Percentiles rank a stretch among this genome's conserved stretches.
phyloP scores from a whole-genome alignment of 169 alveolate species.

The Blepharisma undulans region DNA sequence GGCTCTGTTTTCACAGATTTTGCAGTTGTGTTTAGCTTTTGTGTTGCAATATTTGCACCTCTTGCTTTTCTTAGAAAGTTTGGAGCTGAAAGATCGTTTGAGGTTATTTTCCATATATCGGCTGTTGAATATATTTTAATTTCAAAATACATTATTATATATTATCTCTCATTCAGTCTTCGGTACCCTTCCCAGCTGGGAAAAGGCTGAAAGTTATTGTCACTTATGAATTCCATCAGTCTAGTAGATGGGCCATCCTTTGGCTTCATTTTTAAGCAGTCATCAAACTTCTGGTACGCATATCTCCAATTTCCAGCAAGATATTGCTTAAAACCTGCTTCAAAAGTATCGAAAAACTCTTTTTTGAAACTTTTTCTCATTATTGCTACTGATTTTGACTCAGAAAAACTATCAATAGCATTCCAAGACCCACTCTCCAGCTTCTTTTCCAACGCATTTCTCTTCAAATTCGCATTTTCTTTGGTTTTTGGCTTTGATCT shows the following conservation, averaged over 20 bases:
- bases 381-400: constrained; percentile 6
- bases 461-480: neutral
- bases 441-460: neutral
- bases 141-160: neutral
- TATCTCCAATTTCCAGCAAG: constrained; percentile 38
- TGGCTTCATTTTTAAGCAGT: constrained; percentile 31
- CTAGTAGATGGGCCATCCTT: constrained; percentile 83
- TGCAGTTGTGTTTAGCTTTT: neutral
- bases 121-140: neutral
- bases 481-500: neutral
- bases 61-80: neutral
- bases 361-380: constrained; percentile 29
- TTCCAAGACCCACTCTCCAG: neutral
- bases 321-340: constrained; percentile 21
- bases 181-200: constrained; percentile 90
- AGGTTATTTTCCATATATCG: neutral
- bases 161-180: constrained; percentile 63
- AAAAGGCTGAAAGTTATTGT: constrained; percentile 75
- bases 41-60: neutral
- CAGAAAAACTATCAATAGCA: neutral
- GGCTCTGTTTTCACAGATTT: neutral
- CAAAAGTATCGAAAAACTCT: constrained; percentile 34
- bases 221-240: constrained; percentile 76
- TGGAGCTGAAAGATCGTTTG: neutral
- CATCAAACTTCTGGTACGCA: constrained; percentile 3